Base-by-base conservation (phyloP, 2,329 filamentous ascomycete species). In the Neospermospora avenae region DNA sequence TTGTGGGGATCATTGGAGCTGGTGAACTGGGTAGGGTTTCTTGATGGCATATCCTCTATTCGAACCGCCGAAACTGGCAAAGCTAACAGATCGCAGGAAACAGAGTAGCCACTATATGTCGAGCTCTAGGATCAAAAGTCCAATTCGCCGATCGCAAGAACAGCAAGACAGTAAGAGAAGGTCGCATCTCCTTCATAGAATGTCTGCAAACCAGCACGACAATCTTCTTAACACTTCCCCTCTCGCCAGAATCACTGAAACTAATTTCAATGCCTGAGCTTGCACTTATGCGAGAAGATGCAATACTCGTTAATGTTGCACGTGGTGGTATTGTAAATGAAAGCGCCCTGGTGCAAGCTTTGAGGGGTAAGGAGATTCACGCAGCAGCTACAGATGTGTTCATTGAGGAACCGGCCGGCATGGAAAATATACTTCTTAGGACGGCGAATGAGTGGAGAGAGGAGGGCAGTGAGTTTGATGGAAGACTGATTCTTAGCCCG, bases 401-500 rank as follows among this genome's bases (percentile, higher is more conserved):
- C 61, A 58, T 62, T 13, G 59, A 65, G 18, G 73, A 74, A 59
- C 72, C 71, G 4, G 69, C 70, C 4, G 62, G 18, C 77, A 85
- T 37, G 87, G 59, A 63, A 10, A 67, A 63, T 60, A 14, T 62
- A 0, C 31, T 71, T 10, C 57, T 71, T 1, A 60, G 34, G 20
- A 59, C 60, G n/a, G 67, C 62, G 25, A 62, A 61, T 28, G 54
- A 62, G 7, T 64, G 60, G 61, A 18, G n/a, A 8, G 46, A 52
- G 71, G 63, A 61, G 37, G 49, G 45, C 22, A 46, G 18, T 10
- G 72, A 72, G 2, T 72, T 74, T 54, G 73, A 76, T 20, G 74
- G 81, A 13, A 82, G 82, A 61, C 69, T 84, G 61, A 76, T 81
- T 0, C 65, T 81, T 42, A 80, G 75, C 51, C 80, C 81, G 18